Conservation (phyloP, 2,329 filamentous ascomycete genomes). For the Aspergillus calidoustus region DNA sequence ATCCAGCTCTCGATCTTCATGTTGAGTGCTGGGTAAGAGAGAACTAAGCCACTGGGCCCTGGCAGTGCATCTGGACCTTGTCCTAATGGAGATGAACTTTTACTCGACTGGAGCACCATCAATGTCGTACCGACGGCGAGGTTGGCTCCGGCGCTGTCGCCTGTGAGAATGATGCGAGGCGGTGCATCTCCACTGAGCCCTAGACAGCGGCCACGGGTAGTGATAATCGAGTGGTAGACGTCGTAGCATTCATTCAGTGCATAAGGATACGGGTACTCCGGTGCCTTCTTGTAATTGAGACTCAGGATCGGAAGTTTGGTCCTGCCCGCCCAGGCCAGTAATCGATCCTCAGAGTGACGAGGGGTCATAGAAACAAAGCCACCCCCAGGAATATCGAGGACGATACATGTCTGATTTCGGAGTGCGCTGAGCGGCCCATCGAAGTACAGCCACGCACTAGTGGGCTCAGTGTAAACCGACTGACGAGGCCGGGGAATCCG, state of each 20-base stretch:
- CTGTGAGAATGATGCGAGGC: slow-evolving; percentile 73
- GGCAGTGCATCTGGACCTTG: slow-evolving; percentile 66
- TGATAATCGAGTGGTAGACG: slow-evolving; percentile 75
- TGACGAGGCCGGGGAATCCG: slow-evolving; percentile 79
- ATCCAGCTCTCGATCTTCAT: slow-evolving; percentile 99
- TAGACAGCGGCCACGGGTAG: slow-evolving; percentile 73
- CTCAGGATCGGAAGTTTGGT: slow-evolving; percentile 88
- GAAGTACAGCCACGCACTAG: slow-evolving; percentile 90
- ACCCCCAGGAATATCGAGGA: slow-evolving; percentile 90
- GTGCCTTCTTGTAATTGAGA: slow-evolving; percentile 87
- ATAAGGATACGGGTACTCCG: slow-evolving; percentile 83
- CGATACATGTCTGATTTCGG: slow-evolving; percentile 73
- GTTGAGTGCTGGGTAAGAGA: slow-evolving; percentile 89
- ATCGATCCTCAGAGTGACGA: slow-evolving; percentile 90
- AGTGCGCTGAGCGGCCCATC: slow-evolving; percentile 82
- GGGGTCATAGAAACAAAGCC: slow-evolving; percentile 98
- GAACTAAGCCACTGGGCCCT: slow-evolving; percentile 76
- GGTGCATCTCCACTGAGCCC: slow-evolving; percentile 69
- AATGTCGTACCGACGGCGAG: slow-evolving; percentile 79
- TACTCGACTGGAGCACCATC: slow-evolving; percentile 82
- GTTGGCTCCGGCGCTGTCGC: slow-evolving; percentile 83
- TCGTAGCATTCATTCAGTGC: slow-evolving; percentile 88
- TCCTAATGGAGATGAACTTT: slow-evolving; percentile 60
- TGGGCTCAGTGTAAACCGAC: slow-evolving; percentile 82
- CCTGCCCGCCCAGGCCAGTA: slow-evolving; percentile 89